A percentile compares a stretch with the other conserved stretches of the same genome.
These are phyloP conservation scores for Mrakia gelida DNA, from an alignment of 768 basidiomycete genomes.

Conservation along the genomic window DNA sequence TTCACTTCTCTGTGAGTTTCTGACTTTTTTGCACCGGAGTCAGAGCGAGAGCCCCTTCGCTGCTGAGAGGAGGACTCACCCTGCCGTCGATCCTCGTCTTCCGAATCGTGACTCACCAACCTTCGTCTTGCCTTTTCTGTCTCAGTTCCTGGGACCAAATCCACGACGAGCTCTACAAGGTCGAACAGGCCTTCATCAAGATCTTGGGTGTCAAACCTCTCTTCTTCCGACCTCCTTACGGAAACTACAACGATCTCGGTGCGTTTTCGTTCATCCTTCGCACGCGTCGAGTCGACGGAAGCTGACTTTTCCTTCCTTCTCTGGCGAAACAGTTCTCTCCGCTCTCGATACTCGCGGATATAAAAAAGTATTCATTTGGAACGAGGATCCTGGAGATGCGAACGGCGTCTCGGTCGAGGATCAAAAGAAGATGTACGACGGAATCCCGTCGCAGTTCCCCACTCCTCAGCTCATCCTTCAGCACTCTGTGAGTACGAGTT, in stretches of 20 bases:
- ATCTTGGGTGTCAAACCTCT: slow-evolving; percentile 43
- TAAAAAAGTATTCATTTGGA: slow-evolving; percentile 43
- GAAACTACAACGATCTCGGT: slow-evolving; percentile 39
- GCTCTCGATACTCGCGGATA: slow-evolving; percentile 41
- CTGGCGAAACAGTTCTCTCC: slow-evolving; percentile 28
- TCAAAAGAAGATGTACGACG: slow-evolving; percentile 36
- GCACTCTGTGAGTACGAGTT: slow-evolving; percentile 33
- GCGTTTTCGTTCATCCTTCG: too few species aligned
- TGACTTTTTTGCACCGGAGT: too few species aligned
- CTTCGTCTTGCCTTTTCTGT: too few species aligned
- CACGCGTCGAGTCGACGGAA: too few species aligned
- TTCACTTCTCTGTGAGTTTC: slow-evolving; percentile 36
- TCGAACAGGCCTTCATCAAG: slow-evolving; percentile 42
- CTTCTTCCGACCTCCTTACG: slow-evolving; percentile 44
- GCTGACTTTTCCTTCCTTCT: too few species aligned
- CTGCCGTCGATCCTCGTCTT: too few species aligned
- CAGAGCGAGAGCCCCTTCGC: too few species aligned
- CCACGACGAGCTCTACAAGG: slow-evolving; percentile 37
- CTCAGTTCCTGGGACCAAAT: not conserved
- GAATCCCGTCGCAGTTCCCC: slow-evolving; percentile 34
- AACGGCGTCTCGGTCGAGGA: slow-evolving; percentile 31
- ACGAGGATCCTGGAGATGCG: slow-evolving; percentile 39
- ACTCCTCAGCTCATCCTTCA: slow-evolving; percentile 37
- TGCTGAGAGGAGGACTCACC: too few species aligned
- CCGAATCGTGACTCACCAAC: too few species aligned